phyloP scores from a whole-genome alignment of 257 asterid genomes.

The Craterostigma plantagineum region DNA sequence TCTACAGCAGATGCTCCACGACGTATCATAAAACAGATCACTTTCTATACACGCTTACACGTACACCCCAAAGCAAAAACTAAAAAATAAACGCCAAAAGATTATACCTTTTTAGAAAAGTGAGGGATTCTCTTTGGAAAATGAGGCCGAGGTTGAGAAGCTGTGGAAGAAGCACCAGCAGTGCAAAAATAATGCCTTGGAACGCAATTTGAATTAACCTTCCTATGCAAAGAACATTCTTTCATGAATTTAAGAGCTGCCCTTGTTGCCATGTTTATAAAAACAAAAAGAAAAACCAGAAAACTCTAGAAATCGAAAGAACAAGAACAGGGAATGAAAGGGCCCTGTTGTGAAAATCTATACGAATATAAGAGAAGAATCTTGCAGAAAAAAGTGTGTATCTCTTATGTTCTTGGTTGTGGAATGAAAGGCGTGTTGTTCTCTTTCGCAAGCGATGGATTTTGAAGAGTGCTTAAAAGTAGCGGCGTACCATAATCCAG shows the following conservation, averaged over 20 bases:
- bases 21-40: not conserved
- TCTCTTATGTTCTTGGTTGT: no score
- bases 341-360: not conserved
- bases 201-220: slow-evolving; percentile 9
- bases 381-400: no score
- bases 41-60: not conserved
- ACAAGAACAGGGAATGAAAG: not conserved
- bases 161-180: slow-evolving; percentile 12
- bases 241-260: slow-evolving; percentile 14
- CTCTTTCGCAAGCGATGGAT: no score
- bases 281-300: not conserved
- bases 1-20: no score
- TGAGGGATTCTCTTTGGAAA: slow-evolving; percentile 27
- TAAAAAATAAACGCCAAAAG: not conserved
- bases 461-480: not conserved
- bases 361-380: no score
- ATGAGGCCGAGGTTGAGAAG: slow-evolving; percentile 14
- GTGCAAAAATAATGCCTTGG: slow-evolving; percentile 13
- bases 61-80: not conserved
- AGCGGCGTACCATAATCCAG: not conserved
- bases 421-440: no score
- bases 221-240: slow-evolving; percentile 10
- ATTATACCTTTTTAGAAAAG: slow-evolving; percentile 23
- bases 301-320: not conserved
- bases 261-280: slow-evolving; percentile 18